Evolutionary conservation across 257 asterid species (phyloP).

Genomic region (Echium plantagineum): DNA sequence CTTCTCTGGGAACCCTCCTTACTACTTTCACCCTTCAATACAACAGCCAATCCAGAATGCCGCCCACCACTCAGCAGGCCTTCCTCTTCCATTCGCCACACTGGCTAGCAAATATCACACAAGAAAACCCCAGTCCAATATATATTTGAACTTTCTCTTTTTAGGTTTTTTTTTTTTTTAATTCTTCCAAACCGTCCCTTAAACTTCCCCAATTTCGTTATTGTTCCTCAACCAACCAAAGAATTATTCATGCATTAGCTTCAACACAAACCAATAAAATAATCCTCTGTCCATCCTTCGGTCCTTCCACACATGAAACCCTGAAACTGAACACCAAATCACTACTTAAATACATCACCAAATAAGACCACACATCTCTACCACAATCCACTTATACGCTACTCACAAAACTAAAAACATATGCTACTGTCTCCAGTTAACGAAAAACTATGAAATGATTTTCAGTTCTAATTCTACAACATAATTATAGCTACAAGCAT

Average conservation of each 20-base stretch:
- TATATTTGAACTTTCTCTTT: no score
- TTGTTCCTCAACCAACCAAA: background rate
- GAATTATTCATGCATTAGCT: background rate
- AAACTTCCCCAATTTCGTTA: background rate
- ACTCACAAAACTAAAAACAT: background rate
- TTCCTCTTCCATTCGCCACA: slow-evolving; percentile 72
- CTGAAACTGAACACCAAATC: background rate
- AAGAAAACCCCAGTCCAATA: background rate
- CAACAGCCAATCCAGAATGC: slow-evolving; percentile 84
- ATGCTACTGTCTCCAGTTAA: background rate
- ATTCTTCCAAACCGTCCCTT: background rate
- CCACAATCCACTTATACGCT: background rate
- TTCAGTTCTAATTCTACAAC: no score
- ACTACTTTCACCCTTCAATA: slow-evolving; percentile 49
- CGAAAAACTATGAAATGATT: no score
- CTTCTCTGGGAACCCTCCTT: slow-evolving; percentile 56
- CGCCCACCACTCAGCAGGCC: slow-evolving; percentile 62
- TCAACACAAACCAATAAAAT: background rate
- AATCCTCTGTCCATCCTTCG: background rate
- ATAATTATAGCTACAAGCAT: background rate
- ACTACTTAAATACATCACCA: background rate
- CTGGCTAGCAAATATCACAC: slow-evolving; percentile 4
- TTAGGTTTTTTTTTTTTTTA: no score
- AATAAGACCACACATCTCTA: background rate
- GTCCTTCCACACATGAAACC: background rate